Conservation (phyloP, 441 rosid species). For the Syzygium malaccense region DNA sequence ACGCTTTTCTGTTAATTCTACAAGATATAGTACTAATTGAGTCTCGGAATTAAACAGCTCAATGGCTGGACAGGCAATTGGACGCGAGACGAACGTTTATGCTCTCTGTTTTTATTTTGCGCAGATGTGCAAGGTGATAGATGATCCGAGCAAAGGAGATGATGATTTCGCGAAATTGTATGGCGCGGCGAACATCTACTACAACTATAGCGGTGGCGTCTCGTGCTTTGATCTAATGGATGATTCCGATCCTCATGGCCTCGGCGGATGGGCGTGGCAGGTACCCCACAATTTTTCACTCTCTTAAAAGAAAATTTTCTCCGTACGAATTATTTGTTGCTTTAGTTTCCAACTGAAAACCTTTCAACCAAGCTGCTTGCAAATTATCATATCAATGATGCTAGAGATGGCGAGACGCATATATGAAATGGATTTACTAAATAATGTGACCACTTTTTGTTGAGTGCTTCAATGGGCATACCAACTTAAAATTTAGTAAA, state of each 20-base stretch:
- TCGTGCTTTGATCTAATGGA: conserved; percentile 33
- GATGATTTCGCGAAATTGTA: conserved; percentile 40
- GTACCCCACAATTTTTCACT: conserved; percentile 4
- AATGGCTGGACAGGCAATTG: neutral
- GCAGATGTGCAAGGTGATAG: conserved; percentile 65
- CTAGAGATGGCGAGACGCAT: neutral
- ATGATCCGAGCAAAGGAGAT: conserved; percentile 35
- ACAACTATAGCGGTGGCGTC: conserved; percentile 36
- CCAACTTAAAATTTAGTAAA: neutral
- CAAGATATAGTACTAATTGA: neutral
- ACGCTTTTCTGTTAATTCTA: neutral
- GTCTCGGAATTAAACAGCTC: neutral
- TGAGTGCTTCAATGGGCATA: neutral
- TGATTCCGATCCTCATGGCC: conserved; percentile 44
- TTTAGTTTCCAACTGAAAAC: neutral
- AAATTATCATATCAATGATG: neutral
- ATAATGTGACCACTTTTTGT: neutral
- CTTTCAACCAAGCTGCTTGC: neutral
- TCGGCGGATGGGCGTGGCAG: conserved; percentile 56
- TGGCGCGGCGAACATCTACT: conserved; percentile 41
- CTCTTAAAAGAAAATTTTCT: neutral
- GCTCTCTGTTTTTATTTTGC: neutral
- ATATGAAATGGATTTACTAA: neutral
- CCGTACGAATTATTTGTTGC: neutral
- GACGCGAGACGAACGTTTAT: too few relatives aligned